phyloP scores from a whole-genome alignment of 2,329 filamentous ascomycete species.

The Xylariales sp. region DNA sequence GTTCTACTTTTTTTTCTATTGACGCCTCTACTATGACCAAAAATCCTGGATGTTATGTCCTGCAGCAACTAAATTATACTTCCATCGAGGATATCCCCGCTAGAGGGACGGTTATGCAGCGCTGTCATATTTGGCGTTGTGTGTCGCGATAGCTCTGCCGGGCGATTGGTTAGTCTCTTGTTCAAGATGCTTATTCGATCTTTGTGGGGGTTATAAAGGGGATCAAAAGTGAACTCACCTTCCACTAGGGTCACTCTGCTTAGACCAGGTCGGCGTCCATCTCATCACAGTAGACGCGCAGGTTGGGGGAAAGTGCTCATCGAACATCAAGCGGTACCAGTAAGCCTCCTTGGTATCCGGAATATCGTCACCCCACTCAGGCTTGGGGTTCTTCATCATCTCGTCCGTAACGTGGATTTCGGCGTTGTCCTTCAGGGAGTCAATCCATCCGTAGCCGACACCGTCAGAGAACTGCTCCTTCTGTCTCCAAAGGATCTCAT shows the following conservation, averaged over 20 bases:
- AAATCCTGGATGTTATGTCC: no score
- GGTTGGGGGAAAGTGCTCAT: conserved; percentile 92
- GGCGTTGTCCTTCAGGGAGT: conserved; percentile 91
- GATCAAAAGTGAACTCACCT: conserved; percentile 62
- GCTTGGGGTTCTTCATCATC: conserved; percentile 97
- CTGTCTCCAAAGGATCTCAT: conserved; percentile 94
- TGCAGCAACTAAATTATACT: no score
- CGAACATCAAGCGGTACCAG: conserved; percentile 98
- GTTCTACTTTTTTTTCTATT: no score
- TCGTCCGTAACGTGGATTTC: conserved; percentile 88
- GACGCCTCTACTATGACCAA: no score
- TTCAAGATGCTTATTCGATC: no score
- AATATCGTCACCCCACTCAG: conserved; percentile 89
- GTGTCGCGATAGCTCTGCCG: conserved; percentile 67
- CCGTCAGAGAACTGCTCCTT: conserved; percentile 99
- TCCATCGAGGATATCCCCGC: no score
- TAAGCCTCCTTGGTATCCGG: conserved; percentile 98
- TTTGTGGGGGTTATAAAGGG: no score
- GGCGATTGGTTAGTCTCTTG: no score
- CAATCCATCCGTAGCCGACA: conserved; percentile 98
- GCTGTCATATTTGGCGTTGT: conserved; percentile 68
- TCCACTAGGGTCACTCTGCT: conserved; percentile 93
- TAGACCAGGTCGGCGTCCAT: conserved; percentile 96
- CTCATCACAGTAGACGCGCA: conserved; percentile 92
- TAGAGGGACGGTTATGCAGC: conserved; percentile 15